Conservation (phyloP, 257 asterid species). For the Fraxinus anomala region DNA sequence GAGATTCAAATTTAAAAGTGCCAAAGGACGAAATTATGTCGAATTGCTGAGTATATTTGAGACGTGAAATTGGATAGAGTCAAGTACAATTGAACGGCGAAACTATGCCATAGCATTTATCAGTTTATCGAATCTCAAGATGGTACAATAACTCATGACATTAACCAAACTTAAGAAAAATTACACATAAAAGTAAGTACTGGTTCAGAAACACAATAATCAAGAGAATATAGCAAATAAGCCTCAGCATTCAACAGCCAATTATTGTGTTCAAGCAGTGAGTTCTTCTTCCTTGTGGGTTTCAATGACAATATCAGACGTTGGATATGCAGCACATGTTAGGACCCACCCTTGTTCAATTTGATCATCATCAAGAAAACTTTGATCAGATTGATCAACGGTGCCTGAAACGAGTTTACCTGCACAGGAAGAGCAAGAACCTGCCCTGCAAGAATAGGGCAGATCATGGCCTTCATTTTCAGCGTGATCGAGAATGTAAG, state of each 20-base stretch:
- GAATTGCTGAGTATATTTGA: too few relatives aligned
- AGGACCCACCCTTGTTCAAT: conserved; percentile 57
- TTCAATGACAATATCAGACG: conserved; percentile 51
- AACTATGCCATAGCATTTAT: not conserved
- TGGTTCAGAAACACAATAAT: not conserved
- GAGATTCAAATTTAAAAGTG: too few relatives aligned
- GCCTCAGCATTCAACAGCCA: not conserved
- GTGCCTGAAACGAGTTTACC: conserved; percentile 55
- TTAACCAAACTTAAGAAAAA: not conserved
- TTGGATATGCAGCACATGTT: conserved; percentile 70
- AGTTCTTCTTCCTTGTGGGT: conserved; percentile 85
- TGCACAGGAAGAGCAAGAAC: conserved; percentile 87
- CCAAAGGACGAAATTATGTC: too few relatives aligned
- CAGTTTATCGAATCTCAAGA: not conserved
- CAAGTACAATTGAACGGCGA: not conserved
- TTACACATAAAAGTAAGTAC: not conserved
- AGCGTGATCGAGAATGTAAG: conserved; percentile 66
- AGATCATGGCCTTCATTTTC: conserved; percentile 64
- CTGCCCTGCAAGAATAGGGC: conserved; percentile 91
- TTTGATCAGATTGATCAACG: conserved; percentile 74
- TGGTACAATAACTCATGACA: not conserved
- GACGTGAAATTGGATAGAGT: too few relatives aligned
- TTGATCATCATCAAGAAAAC: conserved; percentile 80
- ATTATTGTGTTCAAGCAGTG: conserved; percentile 16
- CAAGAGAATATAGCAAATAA: not conserved